Conservation (phyloP, 2,329 filamentous ascomycete genomes). For the Thielaviopsis euricoi region DNA sequence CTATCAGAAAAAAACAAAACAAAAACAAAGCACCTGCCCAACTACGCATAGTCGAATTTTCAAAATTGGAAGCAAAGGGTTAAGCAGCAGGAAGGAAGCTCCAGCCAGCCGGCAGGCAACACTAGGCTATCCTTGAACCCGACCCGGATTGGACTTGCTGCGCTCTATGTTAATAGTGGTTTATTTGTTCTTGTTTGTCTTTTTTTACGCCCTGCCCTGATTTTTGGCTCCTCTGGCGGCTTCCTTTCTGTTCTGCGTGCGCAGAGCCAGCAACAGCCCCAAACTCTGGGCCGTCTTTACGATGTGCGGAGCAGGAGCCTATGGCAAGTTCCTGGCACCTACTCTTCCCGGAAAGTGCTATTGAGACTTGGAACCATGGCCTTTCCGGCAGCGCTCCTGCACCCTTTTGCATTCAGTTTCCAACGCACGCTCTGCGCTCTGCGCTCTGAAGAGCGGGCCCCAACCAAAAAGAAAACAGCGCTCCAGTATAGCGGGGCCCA, state of each 20-base stretch:
- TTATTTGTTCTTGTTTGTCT: neutral
- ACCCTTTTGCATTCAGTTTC: neutral
- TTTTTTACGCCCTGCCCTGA: neutral
- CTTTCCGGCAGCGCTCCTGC: neutral
- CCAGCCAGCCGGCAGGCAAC: neutral
- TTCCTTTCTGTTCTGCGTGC: neutral
- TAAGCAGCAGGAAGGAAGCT: neutral
- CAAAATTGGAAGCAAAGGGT: neutral
- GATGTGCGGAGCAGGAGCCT: neutral
- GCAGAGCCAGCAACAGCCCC: neutral
- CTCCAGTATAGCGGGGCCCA: too few species aligned
- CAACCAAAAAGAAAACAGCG: neutral
- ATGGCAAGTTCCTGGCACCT: neutral
- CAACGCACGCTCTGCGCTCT: neutral
- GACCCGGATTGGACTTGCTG: too few species aligned
- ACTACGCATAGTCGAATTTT: conserved; percentile 3
- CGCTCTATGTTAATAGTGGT: too few species aligned
- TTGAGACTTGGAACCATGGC: neutral
- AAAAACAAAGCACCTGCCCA: conserved; percentile 8
- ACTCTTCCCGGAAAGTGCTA: neutral
- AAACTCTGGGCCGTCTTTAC: neutral
- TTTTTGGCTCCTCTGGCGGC: neutral
- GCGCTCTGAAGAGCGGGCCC: too few species aligned
- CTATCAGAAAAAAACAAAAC: neutral
- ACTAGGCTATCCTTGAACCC: neutral